Base-by-base conservation (phyloP, 116 monocot genomes). In the Zostera marina region DNA sequence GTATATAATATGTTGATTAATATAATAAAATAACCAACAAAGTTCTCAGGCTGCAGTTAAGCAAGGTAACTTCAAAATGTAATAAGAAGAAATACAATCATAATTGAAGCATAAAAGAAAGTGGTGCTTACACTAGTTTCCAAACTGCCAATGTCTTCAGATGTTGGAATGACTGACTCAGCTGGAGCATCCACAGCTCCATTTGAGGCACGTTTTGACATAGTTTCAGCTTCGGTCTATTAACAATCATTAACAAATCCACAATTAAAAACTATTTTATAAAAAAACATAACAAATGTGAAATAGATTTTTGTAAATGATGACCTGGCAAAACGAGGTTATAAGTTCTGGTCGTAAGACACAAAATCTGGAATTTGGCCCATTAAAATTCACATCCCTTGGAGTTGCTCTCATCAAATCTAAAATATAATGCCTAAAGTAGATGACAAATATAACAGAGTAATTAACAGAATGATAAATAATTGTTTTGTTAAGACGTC, bases 321-420 rank as follows among this genome's bases (percentile, higher is more conserved):
- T 47, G 58, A 98, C 98, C 83, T 86, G 78, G 62, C 75, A 73
- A 63, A 83, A 98, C 24, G 82, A 74, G 69, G 70, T 25, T 43
- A 98, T 66, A 63, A 98, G 86, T 71, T 98, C 98, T 17, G 98
- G 81, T 56, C 98, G 79, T 65, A 98, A 66, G 53, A 90, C 72
- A 73, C 80, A 90, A 76, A 98, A 90, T 49, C 91, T 68, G 42
- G 76, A 83, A 55, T 69, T 79, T 62, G 78, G 76, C 59, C 83
- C 98, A 72, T 12, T 70, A 44, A 79, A 90, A 63, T 98, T 98
- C 54, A 78, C 78, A 77, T 98, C 98, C n/a, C n/a, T n/a, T n/a
- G n/a, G n/a, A n/a, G n/a, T n/a, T n/a, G n/a, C n/a, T n/a, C n/a
- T n/a, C n/a, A n/a, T n/a, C n/a, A n/a, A n/a, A n/a, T n/a, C n/a